Percentiles rank a stretch among this genome's conserved stretches.
Conservation (phyloP, 2,329 filamentous ascomycete species). For the Zasmidium citrigriseum region DNA sequence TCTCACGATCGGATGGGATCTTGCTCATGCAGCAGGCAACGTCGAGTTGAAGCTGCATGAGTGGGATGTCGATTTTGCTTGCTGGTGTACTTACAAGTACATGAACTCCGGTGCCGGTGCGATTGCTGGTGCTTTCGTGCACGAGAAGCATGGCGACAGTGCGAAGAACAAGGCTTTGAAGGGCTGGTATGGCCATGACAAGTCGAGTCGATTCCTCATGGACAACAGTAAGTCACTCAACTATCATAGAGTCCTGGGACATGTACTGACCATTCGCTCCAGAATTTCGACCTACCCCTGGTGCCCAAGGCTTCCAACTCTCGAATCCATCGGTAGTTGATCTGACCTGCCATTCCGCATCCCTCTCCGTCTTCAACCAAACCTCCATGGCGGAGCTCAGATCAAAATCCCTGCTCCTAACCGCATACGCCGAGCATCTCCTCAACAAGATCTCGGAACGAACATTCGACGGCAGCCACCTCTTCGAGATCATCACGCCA, state of each 20-base stretch:
- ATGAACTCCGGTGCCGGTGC: slow-evolving; percentile 83
- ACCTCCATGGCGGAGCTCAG: slow-evolving; percentile 70
- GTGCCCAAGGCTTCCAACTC: slow-evolving; percentile 80
- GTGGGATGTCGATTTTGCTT: slow-evolving; percentile 89
- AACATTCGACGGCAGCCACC: slow-evolving; percentile 18
- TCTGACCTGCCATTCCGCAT: slow-evolving; percentile 69
- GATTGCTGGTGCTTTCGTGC: slow-evolving; percentile 79
- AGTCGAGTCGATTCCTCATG: slow-evolving; percentile 76
- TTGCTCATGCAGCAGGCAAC: slow-evolving; percentile 84
- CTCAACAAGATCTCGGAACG: slow-evolving; percentile 41
- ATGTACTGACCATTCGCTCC: slow-evolving; percentile 66
- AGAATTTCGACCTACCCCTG: slow-evolving; percentile 72
- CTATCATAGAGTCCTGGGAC: not conserved
- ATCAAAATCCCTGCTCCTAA: slow-evolving; percentile 70
- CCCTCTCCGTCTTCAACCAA: slow-evolving; percentile 71
- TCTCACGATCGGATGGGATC: slow-evolving; percentile 80
- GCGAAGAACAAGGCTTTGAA: slow-evolving; percentile 48
- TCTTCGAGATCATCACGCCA: slow-evolving; percentile 65
- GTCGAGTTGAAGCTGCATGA: slow-evolving; percentile 78
- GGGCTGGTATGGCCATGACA: slow-evolving; percentile 87
- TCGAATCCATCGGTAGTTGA: slow-evolving; percentile 81
- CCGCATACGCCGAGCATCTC: slow-evolving; percentile 73
- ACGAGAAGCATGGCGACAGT: slow-evolving; percentile 69
- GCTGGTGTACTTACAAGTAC: slow-evolving; percentile 95
- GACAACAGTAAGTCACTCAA: slow-evolving; percentile 53